Conservation (phyloP, 768 basidiomycete species). For the Pleurotus cornucopiae region DNA sequence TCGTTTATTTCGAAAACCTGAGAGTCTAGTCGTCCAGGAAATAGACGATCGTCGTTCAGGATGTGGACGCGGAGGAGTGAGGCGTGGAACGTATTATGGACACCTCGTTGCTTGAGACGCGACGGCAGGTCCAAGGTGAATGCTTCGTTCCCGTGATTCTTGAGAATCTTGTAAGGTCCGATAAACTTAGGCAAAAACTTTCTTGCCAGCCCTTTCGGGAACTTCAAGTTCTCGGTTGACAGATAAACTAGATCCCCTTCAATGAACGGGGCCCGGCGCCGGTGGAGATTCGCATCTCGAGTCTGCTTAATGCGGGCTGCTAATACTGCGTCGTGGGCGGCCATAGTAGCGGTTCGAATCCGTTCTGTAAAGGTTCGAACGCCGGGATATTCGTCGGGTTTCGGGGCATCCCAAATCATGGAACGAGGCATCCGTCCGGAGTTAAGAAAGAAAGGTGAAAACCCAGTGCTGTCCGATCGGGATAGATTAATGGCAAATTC, state of each 20-base stretch:
- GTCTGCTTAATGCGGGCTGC: slow-evolving; percentile 19
- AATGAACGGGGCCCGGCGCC: slow-evolving; percentile 13
- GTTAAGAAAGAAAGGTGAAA: slow-evolving; percentile 28
- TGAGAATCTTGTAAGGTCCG: slow-evolving; percentile 24
- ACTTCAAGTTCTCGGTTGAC: slow-evolving; percentile 27
- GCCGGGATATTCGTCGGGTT: slow-evolving; percentile 14
- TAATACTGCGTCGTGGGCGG: slow-evolving; percentile 22
- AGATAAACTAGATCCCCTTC: slow-evolving; percentile 27
- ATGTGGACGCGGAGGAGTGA: too few relatives aligned
- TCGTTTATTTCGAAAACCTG: slow-evolving; percentile 20
- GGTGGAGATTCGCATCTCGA: slow-evolving; percentile 14
- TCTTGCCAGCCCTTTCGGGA: slow-evolving; percentile 22
- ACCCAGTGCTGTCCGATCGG: slow-evolving; percentile 28
- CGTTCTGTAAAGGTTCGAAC: slow-evolving; percentile 17
- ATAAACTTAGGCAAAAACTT: slow-evolving; percentile 33
- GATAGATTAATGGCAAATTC: slow-evolving; percentile 35
- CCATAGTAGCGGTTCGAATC: slow-evolving; percentile 17
- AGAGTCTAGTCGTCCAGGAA: slow-evolving; percentile 20
- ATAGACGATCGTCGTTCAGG: slow-evolving; percentile 30
- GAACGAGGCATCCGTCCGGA: slow-evolving; percentile 17
- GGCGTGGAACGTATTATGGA: too few relatives aligned
- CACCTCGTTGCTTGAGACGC: slow-evolving; percentile 16
- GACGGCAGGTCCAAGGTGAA: slow-evolving; percentile 23
- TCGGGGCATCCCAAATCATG: slow-evolving; percentile 14
- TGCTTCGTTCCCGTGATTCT: slow-evolving; percentile 11